A percentile compares a stretch with the other conserved stretches of the same genome.
Conservation (phyloP, 2,329 filamentous ascomycete species). For the Orbilia javanica region DNA sequence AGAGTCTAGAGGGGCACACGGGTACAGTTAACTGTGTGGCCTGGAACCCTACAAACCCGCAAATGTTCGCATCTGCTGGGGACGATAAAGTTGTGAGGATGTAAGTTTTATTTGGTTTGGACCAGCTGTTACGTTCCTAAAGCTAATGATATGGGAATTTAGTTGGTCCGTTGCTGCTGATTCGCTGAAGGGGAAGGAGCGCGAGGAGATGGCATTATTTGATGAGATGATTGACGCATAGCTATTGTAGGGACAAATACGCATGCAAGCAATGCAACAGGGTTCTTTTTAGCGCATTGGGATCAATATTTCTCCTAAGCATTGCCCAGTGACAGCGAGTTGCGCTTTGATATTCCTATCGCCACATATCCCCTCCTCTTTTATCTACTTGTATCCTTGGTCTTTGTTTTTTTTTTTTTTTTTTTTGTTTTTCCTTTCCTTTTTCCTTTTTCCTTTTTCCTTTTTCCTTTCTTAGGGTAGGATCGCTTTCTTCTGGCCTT, state of each 20-base stretch:
- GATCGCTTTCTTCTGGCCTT: slow-evolving; percentile 19
- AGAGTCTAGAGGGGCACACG: slow-evolving; percentile 79
- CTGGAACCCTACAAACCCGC: slow-evolving; percentile 87
- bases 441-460: background rate
- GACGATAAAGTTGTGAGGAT: slow-evolving; percentile 89
- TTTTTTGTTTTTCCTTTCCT: slow-evolving; percentile 26
- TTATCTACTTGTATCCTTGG: slow-evolving; percentile 23
- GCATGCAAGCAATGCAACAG: slow-evolving; percentile 5
- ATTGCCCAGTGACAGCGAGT: background rate
- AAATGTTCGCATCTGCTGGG: slow-evolving; percentile 89
- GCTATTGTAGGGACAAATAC: background rate
- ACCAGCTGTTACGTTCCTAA: background rate
- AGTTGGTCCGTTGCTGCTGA: slow-evolving; percentile 47
- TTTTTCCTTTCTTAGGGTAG: slow-evolving; percentile 1
- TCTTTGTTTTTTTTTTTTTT: background rate
- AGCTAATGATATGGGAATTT: slow-evolving; percentile 11
- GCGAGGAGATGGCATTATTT: slow-evolving; percentile 32
- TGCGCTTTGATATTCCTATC: slow-evolving; percentile 3
- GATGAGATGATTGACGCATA: slow-evolving; percentile 54
- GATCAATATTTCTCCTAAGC: background rate
- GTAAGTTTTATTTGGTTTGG: slow-evolving; percentile 70
- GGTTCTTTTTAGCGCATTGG: slow-evolving; percentile 26
- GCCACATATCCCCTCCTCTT: background rate
- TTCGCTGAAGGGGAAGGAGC: slow-evolving; percentile 48
- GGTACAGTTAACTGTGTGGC: slow-evolving; percentile 86